Evolutionary conservation across 441 rosid genomes (phyloP), one percentile per base, ranked within the genome.

Genomic region (Syzygium syzygioides): DNA sequence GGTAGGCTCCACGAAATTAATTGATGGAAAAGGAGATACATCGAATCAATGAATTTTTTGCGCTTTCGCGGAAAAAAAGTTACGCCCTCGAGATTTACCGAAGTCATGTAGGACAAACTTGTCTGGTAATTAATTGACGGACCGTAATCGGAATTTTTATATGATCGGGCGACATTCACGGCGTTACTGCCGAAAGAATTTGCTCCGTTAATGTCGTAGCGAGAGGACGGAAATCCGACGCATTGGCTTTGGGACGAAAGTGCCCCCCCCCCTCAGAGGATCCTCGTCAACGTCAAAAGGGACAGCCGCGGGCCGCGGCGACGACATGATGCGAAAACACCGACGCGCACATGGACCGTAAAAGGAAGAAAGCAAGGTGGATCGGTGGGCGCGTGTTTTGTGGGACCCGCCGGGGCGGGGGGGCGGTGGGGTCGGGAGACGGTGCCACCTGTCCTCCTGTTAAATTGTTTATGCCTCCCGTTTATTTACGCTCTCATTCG

Each of bases 381-480:
- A 37, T 20, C 50, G 8, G 28, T 5, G 50, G 79, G 79, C 4
- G 28, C 48, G 80, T 34, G 80, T 25, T 37, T 9, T 20, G 80
- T 37, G 80, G 80, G 80, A 50, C 50, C n/a, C n/a, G n/a, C n/a
- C n/a, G n/a, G n/a, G n/a, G n/a, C n/a, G n/a, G n/a, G n/a, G n/a
- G 37, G 37, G 37, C 37, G 37, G n/a, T 37, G n/a, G 50, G 71
- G 48, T 20, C 48, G 1, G 14, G 1, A 71, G 28, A 20, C 6
- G 50, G 6, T 20, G 80, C 80, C 52, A 37, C 80, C 80, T 37
- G 80, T 0, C 3, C 8, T 11, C 12, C 80, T 12, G 52, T 71
- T 13, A 5, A 1, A 6, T n/a, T 19, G 2, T 34, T 1, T 37
- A 2, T 4, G 0, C 8, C 9, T 66, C 1, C 4, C 4, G 0